phyloP scores from a whole-genome alignment of 495 filamentous ascomycete species.

The Cercophora newfieldiana region DNA sequence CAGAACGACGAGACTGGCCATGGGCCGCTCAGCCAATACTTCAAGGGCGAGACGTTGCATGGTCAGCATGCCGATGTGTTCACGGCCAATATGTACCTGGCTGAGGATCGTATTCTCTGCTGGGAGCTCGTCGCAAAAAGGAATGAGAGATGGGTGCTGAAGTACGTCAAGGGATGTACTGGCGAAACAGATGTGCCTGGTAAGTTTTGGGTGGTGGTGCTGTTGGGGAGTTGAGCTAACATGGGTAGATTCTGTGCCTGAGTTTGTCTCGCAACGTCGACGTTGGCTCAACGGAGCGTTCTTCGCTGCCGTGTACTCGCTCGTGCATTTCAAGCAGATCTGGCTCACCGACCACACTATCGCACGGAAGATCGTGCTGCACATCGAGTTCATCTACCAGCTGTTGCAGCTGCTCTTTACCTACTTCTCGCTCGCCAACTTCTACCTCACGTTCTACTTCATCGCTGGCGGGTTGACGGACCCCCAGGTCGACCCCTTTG shows the following conservation, averaged over 20 bases:
- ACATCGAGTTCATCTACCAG: conserved; percentile 97
- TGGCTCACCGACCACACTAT: conserved; percentile 93
- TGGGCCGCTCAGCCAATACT: conserved; percentile 95
- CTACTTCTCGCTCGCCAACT: conserved; percentile 97
- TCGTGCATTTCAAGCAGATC: conserved; percentile 91
- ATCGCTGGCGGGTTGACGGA: conserved; percentile 93
- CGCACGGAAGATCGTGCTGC: conserved; percentile 82
- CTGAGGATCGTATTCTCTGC: conserved; percentile 97
- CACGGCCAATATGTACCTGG: conserved; percentile 98
- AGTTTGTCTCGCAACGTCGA: conserved; percentile 94
- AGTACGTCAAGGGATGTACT: conserved; percentile 93
- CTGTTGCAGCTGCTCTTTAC: conserved; percentile 89
- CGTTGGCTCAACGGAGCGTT: conserved; percentile 99
- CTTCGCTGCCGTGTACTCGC: conserved; percentile 97
- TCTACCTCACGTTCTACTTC: conserved; percentile 98
- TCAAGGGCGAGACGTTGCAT: conserved; percentile 97
- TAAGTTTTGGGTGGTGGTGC: conserved; percentile 44
- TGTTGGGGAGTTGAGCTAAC: conserved; percentile 10
- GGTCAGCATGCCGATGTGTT: conserved; percentile 98
- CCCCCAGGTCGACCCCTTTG: conserved; percentile 80
- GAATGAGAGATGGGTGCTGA: conserved; percentile 92
- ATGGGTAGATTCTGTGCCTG: conserved; percentile 68
- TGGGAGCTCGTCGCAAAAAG: conserved; percentile 98
- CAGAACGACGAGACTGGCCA: conserved; percentile 97
- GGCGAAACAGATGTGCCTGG: conserved; percentile 97